Percentiles rank a stretch among this genome's conserved stretches.
Evolutionary conservation across 306 rosid genomes (phyloP).

Genomic region (Begonia peltatifolia): DNA sequence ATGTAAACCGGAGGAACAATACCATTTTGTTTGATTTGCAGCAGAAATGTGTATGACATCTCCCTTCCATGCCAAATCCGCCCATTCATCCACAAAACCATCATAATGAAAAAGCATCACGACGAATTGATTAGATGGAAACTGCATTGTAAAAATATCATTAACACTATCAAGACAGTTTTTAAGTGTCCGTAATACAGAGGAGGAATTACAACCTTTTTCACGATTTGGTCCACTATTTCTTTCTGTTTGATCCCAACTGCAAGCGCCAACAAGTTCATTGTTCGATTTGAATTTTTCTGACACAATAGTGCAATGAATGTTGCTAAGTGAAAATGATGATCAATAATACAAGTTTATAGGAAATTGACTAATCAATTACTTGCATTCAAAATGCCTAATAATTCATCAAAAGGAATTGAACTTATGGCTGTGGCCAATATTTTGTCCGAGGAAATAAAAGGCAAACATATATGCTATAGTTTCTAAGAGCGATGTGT

Average conservation of each 20-base stretch:
- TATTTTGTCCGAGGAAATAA: too few species aligned
- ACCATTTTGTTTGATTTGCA: conserved; percentile 59
- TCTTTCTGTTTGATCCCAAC: conserved; percentile 77
- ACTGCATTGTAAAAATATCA: conserved; percentile 19
- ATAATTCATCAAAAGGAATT: too few species aligned
- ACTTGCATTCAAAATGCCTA: too few species aligned
- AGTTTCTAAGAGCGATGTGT: too few species aligned
- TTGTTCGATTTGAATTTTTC: conserved; percentile 27
- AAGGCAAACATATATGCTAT: too few species aligned
- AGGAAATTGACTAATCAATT: too few species aligned
- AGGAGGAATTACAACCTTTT: conserved; percentile 36
- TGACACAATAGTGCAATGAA: conserved; percentile 15
- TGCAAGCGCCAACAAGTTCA: conserved; percentile 70
- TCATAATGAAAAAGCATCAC: conserved; percentile 61
- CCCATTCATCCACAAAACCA: conserved; percentile 44
- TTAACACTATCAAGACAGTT: conserved; percentile 7
- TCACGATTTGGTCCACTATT: conserved; percentile 48
- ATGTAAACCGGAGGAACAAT: neutral
- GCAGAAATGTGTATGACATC: conserved; percentile 40
- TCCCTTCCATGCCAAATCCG: conserved; percentile 30
- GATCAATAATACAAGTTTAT: too few species aligned
- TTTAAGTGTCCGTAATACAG: too few species aligned
- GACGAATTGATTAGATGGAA: conserved; percentile 25
- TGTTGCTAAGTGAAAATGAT: neutral
- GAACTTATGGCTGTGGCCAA: too few species aligned